Percentiles rank a stretch among this genome's conserved stretches.
Evolutionary conservation across 2,329 filamentous ascomycete species (phyloP).

Genomic region (Periconia digitata): DNA sequence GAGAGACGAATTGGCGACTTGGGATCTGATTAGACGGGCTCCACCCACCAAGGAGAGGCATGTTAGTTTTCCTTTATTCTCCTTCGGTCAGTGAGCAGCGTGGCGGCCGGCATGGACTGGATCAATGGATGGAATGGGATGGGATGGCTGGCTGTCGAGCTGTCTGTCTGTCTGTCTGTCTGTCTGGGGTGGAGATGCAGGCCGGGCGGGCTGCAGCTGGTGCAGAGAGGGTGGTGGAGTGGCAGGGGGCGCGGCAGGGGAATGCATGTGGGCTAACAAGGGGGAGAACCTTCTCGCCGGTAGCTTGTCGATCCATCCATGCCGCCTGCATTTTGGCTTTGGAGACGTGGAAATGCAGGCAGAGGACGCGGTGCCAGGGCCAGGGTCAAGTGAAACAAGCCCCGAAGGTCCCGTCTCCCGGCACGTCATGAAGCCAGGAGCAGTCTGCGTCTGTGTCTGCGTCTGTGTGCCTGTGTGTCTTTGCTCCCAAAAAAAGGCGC

Average conservation of each 20-base stretch:
- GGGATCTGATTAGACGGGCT: too few species aligned
- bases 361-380: slow-evolving; percentile 13
- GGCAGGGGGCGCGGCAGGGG: too few species aligned
- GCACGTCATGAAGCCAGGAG: slow-evolving; percentile 42
- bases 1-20: too few species aligned
- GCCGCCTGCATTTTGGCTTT: slow-evolving; percentile 9
- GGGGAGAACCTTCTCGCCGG: slow-evolving; percentile 13
- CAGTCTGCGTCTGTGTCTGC: background rate
- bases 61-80: too few species aligned
- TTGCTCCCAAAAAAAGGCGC: slow-evolving; percentile 13
- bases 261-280: slow-evolving; percentile 3
- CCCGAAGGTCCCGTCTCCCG: slow-evolving; percentile 42
- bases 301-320: slow-evolving; percentile 21
- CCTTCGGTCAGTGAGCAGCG: too few species aligned
- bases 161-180: too few species aligned
- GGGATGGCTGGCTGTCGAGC: too few species aligned
- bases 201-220: slow-evolving; percentile 11
- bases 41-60: too few species aligned
- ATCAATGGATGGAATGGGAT: too few species aligned
- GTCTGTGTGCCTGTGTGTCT: background rate
- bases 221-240: background rate
- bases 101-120: too few species aligned
- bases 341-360: background rate
- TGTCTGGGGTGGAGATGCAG: background rate
- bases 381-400: slow-evolving; percentile 40